A percentile compares a stretch with the other conserved stretches of the same genome.
Conservation (phyloP, 768 basidiomycete genomes). For the Panaeolus cyanescens region DNA sequence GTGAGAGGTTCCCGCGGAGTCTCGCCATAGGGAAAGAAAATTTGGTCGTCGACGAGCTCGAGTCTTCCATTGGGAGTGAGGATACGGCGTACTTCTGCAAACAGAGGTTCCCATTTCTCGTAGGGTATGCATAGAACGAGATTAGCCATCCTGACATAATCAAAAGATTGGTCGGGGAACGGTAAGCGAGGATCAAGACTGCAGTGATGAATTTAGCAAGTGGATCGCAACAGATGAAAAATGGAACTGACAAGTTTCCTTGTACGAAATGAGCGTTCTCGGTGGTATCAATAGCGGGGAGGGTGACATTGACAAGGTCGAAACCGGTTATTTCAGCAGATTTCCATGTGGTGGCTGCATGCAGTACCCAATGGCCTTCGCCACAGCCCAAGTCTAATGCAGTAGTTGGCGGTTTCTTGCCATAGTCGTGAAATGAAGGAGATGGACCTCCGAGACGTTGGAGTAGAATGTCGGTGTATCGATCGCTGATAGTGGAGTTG, state of each 20-base stretch:
- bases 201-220: slow-evolving; percentile 29
- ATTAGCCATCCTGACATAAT: slow-evolving; percentile 75
- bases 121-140: slow-evolving; percentile 62
- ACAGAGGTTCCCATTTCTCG: slow-evolving; percentile 57
- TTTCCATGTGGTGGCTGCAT: slow-evolving; percentile 67
- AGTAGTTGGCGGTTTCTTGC: slow-evolving; percentile 46
- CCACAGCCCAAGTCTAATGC: slow-evolving; percentile 83
- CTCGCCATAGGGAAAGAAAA: slow-evolving; percentile 59
- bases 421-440: slow-evolving; percentile 62
- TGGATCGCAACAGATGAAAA: not conserved
- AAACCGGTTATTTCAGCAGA: slow-evolving; percentile 61
- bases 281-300: slow-evolving; percentile 35
- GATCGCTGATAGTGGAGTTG: slow-evolving; percentile 48
- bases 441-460: slow-evolving; percentile 55
- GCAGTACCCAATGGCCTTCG: slow-evolving; percentile 64
- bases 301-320: slow-evolving; percentile 56
- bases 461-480: slow-evolving; percentile 54
- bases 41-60: slow-evolving; percentile 75
- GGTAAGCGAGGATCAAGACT: slow-evolving; percentile 54
- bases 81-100: slow-evolving; percentile 64
- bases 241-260: slow-evolving; percentile 65
- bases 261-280: slow-evolving; percentile 54
- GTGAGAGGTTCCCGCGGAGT: slow-evolving; percentile 15
- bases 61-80: slow-evolving; percentile 61
- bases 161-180: slow-evolving; percentile 63